Base-by-base conservation (phyloP, 805 yeast species). In the Candida sanyiensis region DNA sequence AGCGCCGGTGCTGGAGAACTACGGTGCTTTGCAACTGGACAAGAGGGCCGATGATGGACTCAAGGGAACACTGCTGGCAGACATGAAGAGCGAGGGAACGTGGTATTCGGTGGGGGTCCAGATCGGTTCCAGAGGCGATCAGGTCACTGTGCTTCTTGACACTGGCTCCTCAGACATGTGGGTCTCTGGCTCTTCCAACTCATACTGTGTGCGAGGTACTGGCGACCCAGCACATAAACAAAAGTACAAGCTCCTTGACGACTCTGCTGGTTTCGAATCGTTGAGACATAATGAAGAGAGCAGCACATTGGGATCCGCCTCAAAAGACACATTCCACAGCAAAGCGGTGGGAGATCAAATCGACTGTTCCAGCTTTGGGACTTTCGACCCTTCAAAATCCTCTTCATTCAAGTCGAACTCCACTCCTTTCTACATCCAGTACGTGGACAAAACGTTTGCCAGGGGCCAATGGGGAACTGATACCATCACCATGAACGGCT, bases 401-500 rank as follows among this genome's bases (percentile, higher is more conserved):
- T 35, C 57, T 5, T 44, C 70, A 6, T 70, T 57, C 48, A 22
- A 46, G 2, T 44, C 52, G 13, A 60, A 67, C 39, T 38, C 50
- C 23, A 56, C 69, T 0, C 56, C 54, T 7, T 75, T 72, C 47
- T 48, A 45, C 18, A 69, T 74, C 47, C 43, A 61, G 33, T 78
- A 79, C 52, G 76, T 75, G 36, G 83, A 77, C 21, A 49, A 56
- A 7, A 58, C 61, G 11, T 52, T 47, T 37, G 63, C 66, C 1
- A 51, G 53, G 28, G 64, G 67, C 4, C 45, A 58, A 2, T 63
- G 63, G 48, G 67, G 64, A 42, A 59, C 66, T 28, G 96, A 88
- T 52, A 62, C 64, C 26, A 66, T 88, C 4, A 42, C 47, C 2
- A 61, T 87, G 39, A 75, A 77, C 33, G 77, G 72, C 33, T 58